These are phyloP conservation scores for Cajanus cajan DNA, from an alignment of 306 rosid species.

Conservation along the genomic window DNA sequence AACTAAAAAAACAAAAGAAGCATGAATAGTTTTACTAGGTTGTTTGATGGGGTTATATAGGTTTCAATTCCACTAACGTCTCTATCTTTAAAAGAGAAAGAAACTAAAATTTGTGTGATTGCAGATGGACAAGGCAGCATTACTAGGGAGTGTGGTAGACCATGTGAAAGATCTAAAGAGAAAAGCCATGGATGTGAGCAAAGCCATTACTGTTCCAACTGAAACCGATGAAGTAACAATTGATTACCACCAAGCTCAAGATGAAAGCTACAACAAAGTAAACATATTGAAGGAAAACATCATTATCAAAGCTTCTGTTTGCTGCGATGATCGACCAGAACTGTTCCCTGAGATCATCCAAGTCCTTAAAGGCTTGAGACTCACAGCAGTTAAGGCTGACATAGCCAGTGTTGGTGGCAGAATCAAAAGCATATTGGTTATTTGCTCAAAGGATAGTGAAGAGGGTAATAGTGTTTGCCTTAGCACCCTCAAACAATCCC, in stretches of 20 bases:
- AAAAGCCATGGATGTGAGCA: constrained; percentile 71
- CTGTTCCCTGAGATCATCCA: constrained; percentile 72
- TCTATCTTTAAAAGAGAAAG: not conserved
- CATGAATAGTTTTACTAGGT: not conserved
- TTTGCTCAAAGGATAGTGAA: constrained; percentile 56
- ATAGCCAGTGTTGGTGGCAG: constrained; percentile 81
- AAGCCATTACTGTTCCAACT: constrained; percentile 60
- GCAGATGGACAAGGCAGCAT: constrained; percentile 96
- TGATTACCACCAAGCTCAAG: constrained; percentile 44
- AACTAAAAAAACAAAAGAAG: not conserved
- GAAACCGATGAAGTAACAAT: constrained; percentile 77
- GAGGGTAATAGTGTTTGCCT: constrained; percentile 46
- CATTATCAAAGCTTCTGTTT: constrained; percentile 64
- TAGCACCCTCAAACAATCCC: constrained; percentile 65
- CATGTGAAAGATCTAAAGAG: constrained; percentile 80
- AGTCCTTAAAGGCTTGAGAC: constrained; percentile 62
- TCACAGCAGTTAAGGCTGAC: constrained; percentile 72
- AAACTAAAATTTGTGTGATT: constrained; percentile 15
- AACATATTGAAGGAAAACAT: constrained; percentile 27
- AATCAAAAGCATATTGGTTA: constrained; percentile 69
- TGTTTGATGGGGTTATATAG: not conserved
- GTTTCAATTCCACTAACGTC: not conserved
- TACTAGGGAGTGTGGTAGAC: constrained; percentile 80
- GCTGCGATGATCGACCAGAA: constrained; percentile 90
- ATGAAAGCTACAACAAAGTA: constrained; percentile 17